Base-by-base conservation (phyloP, 1,284 basidiomycete genomes). In the Lentinula novae-zelandiae region DNA sequence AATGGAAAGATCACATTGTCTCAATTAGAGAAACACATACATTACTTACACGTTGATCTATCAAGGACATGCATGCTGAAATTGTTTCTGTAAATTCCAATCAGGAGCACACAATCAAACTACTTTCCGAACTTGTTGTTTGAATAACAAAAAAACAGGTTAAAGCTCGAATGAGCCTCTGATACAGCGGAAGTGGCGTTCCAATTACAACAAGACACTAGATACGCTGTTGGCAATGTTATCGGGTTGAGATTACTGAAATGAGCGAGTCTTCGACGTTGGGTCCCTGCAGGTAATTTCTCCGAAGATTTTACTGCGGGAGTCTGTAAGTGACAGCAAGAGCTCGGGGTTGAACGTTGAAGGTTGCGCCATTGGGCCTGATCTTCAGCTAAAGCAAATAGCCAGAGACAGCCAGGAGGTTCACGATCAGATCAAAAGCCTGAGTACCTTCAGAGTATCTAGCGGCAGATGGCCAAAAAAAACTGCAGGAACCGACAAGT, bases 221-320 rank as follows among this genome's bases (percentile, higher is more conserved):
- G 44, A 46, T 46, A 9, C 17, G 44, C 44, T n/a, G 44, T 36
- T 17, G 52, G 15, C 34, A 31, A 7, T 15, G 53, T 22, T 34
- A 33, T 56, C 42, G 54, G 54, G 54, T 20, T 56, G n/a, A 56
- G 42, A 56, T 56, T 56, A 42, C 54, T 56, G 54, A 56, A 56
- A 56, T 12, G 42, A 42, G 54, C n/a, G 15, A 33, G 8, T 33
- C 54, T 56, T 56, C 54, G 15, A 20, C 33, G 27, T 17, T 42
- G 20, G 10, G 22, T 38, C 53, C 53, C 39, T 46, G 54, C 42
- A 46, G 54, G 40, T 42, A 13, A 54, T 54, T 54, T n/a, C 39
- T 20, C 36, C 44, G 33, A 53, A 31, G 7, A 33, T 54, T 27
- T 39, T 20, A 36, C n/a, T 15, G 20, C 12, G 31, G 27, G 27